These are phyloP conservation scores for Amanita thiersii DNA, from an alignment of 768 basidiomycete species.

Conservation along the genomic window DNA sequence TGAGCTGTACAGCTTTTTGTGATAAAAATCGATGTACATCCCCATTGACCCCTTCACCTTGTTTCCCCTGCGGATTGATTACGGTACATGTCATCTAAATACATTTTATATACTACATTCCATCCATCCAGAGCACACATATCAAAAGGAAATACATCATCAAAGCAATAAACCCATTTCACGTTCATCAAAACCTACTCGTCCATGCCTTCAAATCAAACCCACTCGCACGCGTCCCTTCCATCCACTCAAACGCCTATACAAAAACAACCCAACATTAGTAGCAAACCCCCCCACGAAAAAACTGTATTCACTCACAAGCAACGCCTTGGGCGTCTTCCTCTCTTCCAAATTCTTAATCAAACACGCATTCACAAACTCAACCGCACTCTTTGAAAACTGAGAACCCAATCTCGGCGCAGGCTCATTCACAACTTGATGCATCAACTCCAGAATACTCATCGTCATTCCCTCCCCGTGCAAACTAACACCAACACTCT, in stretches of 20 bases:
- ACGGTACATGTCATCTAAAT: no score
- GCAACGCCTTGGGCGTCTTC: conserved; percentile 79
- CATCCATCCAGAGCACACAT: background rate
- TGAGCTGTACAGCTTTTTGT: no score
- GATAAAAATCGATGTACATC: no score
- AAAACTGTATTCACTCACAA: conserved; percentile 39
- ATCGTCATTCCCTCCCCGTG: conserved; percentile 96
- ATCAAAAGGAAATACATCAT: background rate
- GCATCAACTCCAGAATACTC: conserved; percentile 93
- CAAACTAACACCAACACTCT: conserved; percentile 85
- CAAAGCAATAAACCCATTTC: background rate
- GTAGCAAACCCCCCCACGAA: conserved; percentile 1
- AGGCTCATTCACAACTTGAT: conserved; percentile 98
- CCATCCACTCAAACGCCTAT: conserved; percentile 73
- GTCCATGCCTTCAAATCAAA: conserved; percentile 80
- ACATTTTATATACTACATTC: background rate
- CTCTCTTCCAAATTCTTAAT: conserved; percentile 81
- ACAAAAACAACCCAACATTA: conserved; percentile 3
- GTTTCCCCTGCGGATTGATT: no score
- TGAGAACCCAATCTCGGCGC: conserved; percentile 75
- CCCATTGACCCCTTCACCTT: no score
- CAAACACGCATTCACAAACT: conserved; percentile 85
- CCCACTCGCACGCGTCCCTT: conserved; percentile 44
- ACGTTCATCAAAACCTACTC: conserved; percentile 44
- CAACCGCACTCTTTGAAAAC: conserved; percentile 63